These are phyloP conservation scores for Coemansia sp. DNA, from an alignment of 192 early-diverging fungal species.

Conservation along the genomic window DNA sequence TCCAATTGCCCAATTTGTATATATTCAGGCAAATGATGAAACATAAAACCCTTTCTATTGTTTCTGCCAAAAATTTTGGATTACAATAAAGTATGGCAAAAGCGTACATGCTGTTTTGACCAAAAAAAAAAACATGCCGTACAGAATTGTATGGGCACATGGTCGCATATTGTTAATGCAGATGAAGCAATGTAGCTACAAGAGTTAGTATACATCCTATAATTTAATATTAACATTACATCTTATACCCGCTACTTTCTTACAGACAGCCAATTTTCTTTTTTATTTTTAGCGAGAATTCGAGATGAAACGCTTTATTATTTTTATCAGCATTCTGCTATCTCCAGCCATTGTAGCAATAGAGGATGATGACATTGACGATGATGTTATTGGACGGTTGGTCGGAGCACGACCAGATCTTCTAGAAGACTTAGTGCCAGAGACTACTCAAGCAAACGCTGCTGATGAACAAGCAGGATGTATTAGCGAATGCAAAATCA, in stretches of 20 bases:
- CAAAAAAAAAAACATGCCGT: neutral
- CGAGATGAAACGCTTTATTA: neutral
- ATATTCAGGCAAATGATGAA: too few species aligned
- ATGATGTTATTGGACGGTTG: neutral
- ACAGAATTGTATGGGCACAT: neutral
- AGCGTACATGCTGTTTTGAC: neutral
- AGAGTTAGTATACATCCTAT: neutral
- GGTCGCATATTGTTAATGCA: neutral
- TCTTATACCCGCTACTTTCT: neutral
- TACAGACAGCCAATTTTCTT: neutral
- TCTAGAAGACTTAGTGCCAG: neutral
- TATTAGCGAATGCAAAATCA: conserved; percentile 19
- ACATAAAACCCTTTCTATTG: too few species aligned
- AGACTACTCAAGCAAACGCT: neutral
- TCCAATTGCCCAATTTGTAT: too few species aligned
- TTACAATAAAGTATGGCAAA: too few species aligned
- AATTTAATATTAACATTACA: neutral
- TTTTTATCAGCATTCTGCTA: neutral
- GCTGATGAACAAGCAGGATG: conserved; percentile 18
- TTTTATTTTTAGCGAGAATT: neutral
- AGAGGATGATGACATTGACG: neutral
- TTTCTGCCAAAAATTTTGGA: too few species aligned
- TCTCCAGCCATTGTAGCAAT: neutral
- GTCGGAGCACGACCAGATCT: neutral
- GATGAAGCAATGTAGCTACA: neutral